These are phyloP conservation scores for Mortierella sp. DNA, from an alignment of 371 early-diverging fungal genomes.

Conservation along the genomic window DNA sequence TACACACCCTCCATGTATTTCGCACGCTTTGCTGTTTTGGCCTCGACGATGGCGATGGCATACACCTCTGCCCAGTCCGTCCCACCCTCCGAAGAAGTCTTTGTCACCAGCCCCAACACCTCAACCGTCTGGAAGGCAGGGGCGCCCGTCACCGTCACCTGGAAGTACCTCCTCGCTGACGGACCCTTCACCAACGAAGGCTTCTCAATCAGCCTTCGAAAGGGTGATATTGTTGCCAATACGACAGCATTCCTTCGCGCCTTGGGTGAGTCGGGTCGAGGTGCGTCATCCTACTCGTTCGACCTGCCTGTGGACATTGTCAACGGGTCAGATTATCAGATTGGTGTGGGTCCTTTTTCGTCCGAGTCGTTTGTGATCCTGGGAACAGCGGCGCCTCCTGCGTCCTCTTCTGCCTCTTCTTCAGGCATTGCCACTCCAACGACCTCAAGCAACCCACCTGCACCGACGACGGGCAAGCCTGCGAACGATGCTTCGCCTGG, in stretches of 20 bases:
- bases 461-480: background rate
- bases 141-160: background rate
- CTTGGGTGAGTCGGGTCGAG: background rate
- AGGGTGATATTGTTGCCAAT: background rate
- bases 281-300: background rate
- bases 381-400: background rate
- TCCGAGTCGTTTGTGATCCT: background rate
- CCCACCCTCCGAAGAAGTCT: background rate
- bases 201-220: background rate
- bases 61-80: conserved; percentile 1
- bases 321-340: conserved; percentile 2
- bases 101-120: background rate
- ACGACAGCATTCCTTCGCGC: background rate
- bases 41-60: background rate
- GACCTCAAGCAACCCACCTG: background rate
- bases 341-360: background rate
- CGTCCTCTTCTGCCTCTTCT: background rate
- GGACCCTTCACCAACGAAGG: conserved; percentile 7
- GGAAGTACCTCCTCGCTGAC: conserved; percentile 3
- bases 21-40: background rate
- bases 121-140: conserved; percentile 13
- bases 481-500: background rate
- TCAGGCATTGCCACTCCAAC: background rate
- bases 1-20: background rate
- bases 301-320: background rate